phyloP scores from a whole-genome alignment of 106 monocot genomes.

The Apostasia ramifera region DNA sequence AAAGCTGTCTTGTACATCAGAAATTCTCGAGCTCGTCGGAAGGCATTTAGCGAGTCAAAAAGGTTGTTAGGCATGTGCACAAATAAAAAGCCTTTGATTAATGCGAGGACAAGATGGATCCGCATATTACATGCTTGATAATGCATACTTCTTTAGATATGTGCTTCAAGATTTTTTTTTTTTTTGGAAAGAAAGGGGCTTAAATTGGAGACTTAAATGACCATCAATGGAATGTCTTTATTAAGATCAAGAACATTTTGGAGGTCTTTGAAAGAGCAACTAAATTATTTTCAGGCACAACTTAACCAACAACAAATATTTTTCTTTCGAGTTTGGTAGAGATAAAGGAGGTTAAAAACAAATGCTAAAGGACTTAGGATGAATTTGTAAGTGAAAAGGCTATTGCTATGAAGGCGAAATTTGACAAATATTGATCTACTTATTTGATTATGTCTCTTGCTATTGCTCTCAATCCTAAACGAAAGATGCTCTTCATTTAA shows the following conservation, averaged over 20 bases:
- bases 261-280: background rate
- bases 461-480: too few relatives aligned
- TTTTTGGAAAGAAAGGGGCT: background rate
- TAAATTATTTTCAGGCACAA: background rate
- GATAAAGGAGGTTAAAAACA: background rate
- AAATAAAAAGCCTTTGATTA: too few relatives aligned
- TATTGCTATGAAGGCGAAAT: background rate
- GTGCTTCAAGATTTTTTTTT: too few relatives aligned
- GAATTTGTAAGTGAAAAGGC: background rate
- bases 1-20: background rate
- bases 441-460: background rate
- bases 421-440: background rate
- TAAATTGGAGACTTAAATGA: background rate
- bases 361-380: too few relatives aligned
- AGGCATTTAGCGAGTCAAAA: background rate
- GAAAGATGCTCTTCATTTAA: too few relatives aligned
- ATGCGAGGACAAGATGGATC: background rate
- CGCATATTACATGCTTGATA: background rate
- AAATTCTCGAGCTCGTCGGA: background rate
- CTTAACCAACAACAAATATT: background rate
- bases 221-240: background rate
- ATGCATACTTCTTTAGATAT: background rate
- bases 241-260: background rate
- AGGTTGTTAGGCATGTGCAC: background rate
- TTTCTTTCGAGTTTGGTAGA: background rate